phyloP scores from a whole-genome alignment of 192 early-diverging fungal species.

The Dissophora ornata region DNA sequence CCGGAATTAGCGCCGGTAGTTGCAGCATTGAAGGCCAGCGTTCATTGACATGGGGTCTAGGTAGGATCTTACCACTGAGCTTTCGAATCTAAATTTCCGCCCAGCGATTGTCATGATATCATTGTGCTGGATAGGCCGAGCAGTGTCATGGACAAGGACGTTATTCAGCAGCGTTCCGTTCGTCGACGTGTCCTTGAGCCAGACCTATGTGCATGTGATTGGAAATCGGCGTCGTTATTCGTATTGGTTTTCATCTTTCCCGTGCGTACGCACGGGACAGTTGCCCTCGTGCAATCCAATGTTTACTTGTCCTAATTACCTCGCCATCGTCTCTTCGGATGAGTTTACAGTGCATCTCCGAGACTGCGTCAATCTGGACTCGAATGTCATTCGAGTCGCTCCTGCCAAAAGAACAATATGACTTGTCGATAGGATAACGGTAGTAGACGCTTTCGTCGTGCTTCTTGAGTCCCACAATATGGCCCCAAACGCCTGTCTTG shows the following conservation, averaged over 20 bases:
- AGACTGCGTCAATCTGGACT: slow-evolving; percentile 38
- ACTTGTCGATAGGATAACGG: slow-evolving; percentile 49
- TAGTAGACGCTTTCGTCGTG: slow-evolving; percentile 30
- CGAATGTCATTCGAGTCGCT: slow-evolving; percentile 28
- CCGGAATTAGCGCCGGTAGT: too few species aligned
- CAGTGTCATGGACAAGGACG: slow-evolving; percentile 41
- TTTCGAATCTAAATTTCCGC: slow-evolving; percentile 44
- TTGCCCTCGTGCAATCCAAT: too few species aligned
- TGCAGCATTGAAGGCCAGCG: too few species aligned
- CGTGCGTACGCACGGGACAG: too few species aligned
- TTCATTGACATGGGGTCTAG: too few species aligned
- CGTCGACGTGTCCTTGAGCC: slow-evolving; percentile 43
- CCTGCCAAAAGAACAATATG: slow-evolving; percentile 42
- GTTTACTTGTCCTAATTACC: too few species aligned
- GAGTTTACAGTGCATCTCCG: slow-evolving; percentile 41
- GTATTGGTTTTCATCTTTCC: too few species aligned
- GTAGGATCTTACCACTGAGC: slow-evolving; percentile 17
- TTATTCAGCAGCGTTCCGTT: slow-evolving; percentile 40
- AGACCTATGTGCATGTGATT: slow-evolving; percentile 15
- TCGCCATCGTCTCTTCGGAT: slow-evolving; percentile 47
- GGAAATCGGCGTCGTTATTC: too few species aligned
- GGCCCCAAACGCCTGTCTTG: slow-evolving; percentile 30
- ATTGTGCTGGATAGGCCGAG: slow-evolving; percentile 27
- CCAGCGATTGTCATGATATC: slow-evolving; percentile 46
- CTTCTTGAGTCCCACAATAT: slow-evolving; percentile 30